Conservation (phyloP, 257 asterid species). For the Leonotis leonurus region DNA sequence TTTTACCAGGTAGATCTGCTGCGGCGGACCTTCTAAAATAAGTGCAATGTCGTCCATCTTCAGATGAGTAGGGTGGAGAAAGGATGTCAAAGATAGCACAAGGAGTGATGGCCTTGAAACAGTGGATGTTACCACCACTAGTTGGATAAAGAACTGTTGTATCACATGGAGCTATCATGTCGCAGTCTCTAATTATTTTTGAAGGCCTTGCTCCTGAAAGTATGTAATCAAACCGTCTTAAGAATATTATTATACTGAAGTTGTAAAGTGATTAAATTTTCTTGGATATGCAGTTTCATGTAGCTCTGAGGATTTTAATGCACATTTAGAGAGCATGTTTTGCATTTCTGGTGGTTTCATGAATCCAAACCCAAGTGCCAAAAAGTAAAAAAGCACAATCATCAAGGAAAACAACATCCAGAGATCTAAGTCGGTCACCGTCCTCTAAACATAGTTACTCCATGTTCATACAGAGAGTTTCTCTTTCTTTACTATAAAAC, state of each 20-base stretch:
- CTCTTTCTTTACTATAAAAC: background rate
- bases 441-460: background rate
- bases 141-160: conserved; percentile 84
- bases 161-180: conserved; percentile 79
- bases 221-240: conserved; percentile 5
- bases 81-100: conserved; percentile 96
- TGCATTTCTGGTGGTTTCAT: background rate
- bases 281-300: no score
- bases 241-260: conserved; percentile 3
- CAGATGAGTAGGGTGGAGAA: conserved; percentile 91
- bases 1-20: conserved; percentile 72
- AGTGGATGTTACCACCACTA: conserved; percentile 89
- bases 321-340: background rate
- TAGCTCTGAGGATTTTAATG: background rate
- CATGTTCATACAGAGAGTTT: background rate
- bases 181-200: conserved; percentile 61
- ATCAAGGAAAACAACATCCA: background rate
- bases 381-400: background rate
- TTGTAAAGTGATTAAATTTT: no score
- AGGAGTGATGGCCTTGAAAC: conserved; percentile 85
- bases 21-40: conserved; percentile 64
- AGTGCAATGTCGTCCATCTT: conserved; percentile 91
- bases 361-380: background rate
- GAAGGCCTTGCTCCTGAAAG: conserved; percentile 74
- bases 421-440: no score